Conservation (phyloP, 495 filamentous ascomycete species). For the Penicillium lividum region DNA sequence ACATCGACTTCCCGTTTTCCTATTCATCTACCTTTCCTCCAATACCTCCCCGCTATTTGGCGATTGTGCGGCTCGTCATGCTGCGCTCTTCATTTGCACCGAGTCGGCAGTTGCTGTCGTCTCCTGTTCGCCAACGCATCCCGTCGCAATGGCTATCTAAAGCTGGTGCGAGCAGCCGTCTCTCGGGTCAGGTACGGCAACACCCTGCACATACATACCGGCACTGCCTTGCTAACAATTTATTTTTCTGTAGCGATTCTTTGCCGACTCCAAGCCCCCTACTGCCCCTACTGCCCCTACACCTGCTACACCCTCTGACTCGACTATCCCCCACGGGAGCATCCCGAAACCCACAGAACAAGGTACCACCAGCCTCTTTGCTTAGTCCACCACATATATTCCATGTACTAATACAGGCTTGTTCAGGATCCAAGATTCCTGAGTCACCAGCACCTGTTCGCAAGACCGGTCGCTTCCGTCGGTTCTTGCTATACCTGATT, state of each 20-base stretch:
- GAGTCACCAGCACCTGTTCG: constrained; percentile 49
- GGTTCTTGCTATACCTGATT: constrained; percentile 70
- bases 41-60: constrained; percentile 32
- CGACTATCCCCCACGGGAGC: constrained; percentile 61
- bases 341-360: constrained; percentile 58
- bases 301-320: constrained; percentile 47
- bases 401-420: constrained; percentile 16
- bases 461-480: constrained; percentile 75
- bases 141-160: constrained; percentile 49
- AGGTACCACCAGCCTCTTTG: constrained; percentile 37
- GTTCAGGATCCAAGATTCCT: constrained; percentile 30
- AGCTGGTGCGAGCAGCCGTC: constrained; percentile 44
- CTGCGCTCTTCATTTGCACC: constrained; percentile 51
- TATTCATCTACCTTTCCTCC: constrained; percentile 34
- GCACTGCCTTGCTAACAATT: constrained; percentile 12
- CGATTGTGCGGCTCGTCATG: constrained; percentile 51
- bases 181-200: constrained; percentile 46
- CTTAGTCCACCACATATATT: constrained; percentile 8
- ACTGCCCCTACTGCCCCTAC: constrained; percentile 38
- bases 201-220: constrained; percentile 12
- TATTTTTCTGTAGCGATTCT: constrained; percentile 38
- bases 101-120: constrained; percentile 46
- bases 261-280: constrained; percentile 44
- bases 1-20: constrained; percentile 39
- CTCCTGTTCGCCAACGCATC: constrained; percentile 44